Evolutionary conservation across 2,329 filamentous ascomycete genomes (phyloP), one percentile per base, ranked within the genome.

Genomic region (Monosporascus sp.): DNA sequence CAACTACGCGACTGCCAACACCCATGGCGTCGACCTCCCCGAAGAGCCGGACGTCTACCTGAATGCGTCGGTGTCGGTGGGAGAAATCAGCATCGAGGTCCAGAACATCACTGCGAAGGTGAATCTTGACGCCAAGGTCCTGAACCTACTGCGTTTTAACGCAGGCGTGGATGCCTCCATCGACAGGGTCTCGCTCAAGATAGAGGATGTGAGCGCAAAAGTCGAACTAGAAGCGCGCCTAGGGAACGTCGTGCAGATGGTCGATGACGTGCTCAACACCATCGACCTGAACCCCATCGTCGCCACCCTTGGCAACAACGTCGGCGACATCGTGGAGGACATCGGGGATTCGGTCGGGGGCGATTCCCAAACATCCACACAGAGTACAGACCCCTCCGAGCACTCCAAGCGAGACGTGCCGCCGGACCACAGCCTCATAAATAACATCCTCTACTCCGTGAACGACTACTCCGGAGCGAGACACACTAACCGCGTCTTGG

Each of bases 261-360:
- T 86, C 44, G 74, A 76, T 62, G 76, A 83, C 59, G 80, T 83
- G 3, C 73, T 86, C 22, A 71, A 75, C 52, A 82, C 78, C 27
- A 76, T 85, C 52, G 83, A 86, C 59, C 70, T 85, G 20, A 85
- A 86, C 61, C 82, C 82, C 34, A 71, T 84, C 54, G 70, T 84
- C 40, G 81, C 78, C 0, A 81, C 80, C 14, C 70, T 84, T 1
- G 79, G 80, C 24, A 70, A 78, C 45, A 73, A 73, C 22, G 65
- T 83, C 16, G 69, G 71, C 43, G 69, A 71, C 49, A 74, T 83
- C 53, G 71, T 81, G 58, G 76, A 78, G 64, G 70, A 68, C 34
- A 63, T 71, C 6, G 65, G 69, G 11, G 62, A 66, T n/a, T 55
- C 54, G 3, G 58, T 64, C 14, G 66, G 62, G 17, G 60, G 59